phyloP scores from a whole-genome alignment of 805 yeast species.

The Ogataea pignaliae region DNA sequence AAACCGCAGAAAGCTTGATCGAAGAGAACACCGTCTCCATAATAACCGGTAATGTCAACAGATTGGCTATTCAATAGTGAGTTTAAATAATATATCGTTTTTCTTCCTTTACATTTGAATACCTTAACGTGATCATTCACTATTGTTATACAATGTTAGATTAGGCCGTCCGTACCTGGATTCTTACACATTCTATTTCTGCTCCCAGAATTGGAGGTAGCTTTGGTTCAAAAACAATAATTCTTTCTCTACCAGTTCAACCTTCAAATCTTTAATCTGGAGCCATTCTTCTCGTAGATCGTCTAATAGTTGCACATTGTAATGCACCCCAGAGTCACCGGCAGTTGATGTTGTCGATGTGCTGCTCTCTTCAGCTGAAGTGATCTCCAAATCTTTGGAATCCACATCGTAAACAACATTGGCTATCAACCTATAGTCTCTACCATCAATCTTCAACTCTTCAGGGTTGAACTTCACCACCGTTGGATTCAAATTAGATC shows the following conservation, averaged over 20 bases:
- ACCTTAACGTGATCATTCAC: not conserved
- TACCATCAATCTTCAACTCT: slow-evolving; percentile 23
- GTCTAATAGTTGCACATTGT: slow-evolving; percentile 48
- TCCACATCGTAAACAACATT: slow-evolving; percentile 40
- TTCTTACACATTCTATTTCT: slow-evolving; percentile 4
- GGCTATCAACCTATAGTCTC: slow-evolving; percentile 40
- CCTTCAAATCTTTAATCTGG: slow-evolving; percentile 49
- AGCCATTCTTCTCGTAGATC: slow-evolving; percentile 46
- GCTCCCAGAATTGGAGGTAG: slow-evolving; percentile 66
- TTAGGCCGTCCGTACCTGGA: too few species aligned
- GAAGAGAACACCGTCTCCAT: slow-evolving; percentile 89
- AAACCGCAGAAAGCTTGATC: slow-evolving; percentile 77
- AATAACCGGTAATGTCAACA: slow-evolving; percentile 83
- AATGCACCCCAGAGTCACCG: slow-evolving; percentile 18
- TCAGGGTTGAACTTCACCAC: slow-evolving; percentile 54
- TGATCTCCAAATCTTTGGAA: slow-evolving; percentile 5
- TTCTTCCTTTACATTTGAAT: not conserved
- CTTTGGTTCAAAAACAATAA: slow-evolving; percentile 58
- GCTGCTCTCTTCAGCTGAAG: not conserved
- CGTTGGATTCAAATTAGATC: slow-evolving; percentile 51
- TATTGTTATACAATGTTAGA: not conserved
- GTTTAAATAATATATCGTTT: not conserved
- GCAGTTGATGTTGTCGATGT: not conserved
- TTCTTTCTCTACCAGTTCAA: slow-evolving; percentile 47
- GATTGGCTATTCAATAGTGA: slow-evolving; percentile 76